Percentiles rank a stretch among this genome's conserved stretches.
Evolutionary conservation across 805 yeast species (phyloP).

Genomic region (Teunomyces tritomae): DNA sequence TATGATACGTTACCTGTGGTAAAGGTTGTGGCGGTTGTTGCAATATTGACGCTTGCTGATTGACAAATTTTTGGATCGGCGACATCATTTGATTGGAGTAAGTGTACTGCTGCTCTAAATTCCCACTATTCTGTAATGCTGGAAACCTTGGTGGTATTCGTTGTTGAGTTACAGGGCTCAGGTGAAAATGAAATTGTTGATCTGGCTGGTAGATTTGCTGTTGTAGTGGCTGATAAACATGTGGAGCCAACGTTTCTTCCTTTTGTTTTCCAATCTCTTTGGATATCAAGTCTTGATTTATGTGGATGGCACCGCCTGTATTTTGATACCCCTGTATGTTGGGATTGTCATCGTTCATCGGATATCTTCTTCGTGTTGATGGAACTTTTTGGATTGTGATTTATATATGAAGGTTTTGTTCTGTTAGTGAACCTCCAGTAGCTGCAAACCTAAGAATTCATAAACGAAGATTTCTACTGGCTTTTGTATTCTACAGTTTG

Average conservation of each 20-base stretch:
- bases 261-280: not conserved
- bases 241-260: not conserved
- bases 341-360: slow-evolving; percentile 4
- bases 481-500: slow-evolving; percentile 2
- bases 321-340: not conserved
- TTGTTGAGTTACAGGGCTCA: not conserved
- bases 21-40: not conserved
- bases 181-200: not conserved
- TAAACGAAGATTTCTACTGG: not conserved
- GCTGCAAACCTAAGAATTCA: slow-evolving; percentile 1
- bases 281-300: not conserved
- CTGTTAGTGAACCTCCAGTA: not conserved
- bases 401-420: not conserved
- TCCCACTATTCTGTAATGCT: not conserved
- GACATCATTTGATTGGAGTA: slow-evolving; percentile 1
- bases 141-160: not conserved
- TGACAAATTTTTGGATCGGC: not conserved
- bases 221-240: not conserved
- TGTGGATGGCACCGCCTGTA: not conserved
- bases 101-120: not conserved
- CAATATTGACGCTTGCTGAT: not conserved
- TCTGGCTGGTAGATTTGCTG: not conserved
- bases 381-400: not conserved
- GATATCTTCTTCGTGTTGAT: not conserved
- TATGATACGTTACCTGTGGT: not conserved